Evolutionary conservation across 2,329 filamentous ascomycete species (phyloP).

Genomic region (Ophiosphaerella herpotricha): DNA sequence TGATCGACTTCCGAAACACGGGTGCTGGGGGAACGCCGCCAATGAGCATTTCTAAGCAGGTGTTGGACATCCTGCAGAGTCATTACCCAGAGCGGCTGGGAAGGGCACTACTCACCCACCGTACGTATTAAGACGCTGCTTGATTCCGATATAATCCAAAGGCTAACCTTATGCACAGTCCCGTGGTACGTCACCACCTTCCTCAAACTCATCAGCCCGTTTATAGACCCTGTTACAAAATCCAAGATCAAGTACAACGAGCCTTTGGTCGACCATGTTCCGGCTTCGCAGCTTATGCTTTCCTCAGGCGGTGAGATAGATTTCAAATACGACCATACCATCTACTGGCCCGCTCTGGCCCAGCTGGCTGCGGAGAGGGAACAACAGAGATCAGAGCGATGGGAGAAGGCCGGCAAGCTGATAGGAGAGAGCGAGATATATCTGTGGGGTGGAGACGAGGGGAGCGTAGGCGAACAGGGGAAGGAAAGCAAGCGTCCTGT

Average conservation of each 20-base stretch:
- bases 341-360: slow-evolving; percentile 87
- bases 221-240: slow-evolving; percentile 92
- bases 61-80: slow-evolving; percentile 88
- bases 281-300: slow-evolving; percentile 79
- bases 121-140: slow-evolving; percentile 54
- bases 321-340: slow-evolving; percentile 87
- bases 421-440: slow-evolving; percentile 89
- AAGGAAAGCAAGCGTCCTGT: background rate
- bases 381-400: slow-evolving; percentile 67
- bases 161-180: slow-evolving; percentile 56
- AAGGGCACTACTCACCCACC: slow-evolving; percentile 84
- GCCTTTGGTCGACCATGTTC: slow-evolving; percentile 81
- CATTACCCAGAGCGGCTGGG: slow-evolving; percentile 95
- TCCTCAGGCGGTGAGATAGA: slow-evolving; percentile 77
- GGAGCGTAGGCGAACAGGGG: slow-evolving; percentile 20
- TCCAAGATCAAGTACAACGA: slow-evolving; percentile 99
- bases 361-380: slow-evolving; percentile 70
- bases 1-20: slow-evolving; percentile 89
- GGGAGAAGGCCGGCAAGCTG: slow-evolving; percentile 77
- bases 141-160: background rate
- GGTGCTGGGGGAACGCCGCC: slow-evolving; percentile 77
- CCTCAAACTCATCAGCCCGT: slow-evolving; percentile 94
- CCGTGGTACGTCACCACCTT: slow-evolving; percentile 92
- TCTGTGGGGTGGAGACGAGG: slow-evolving; percentile 68
- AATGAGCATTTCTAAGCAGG: slow-evolving; percentile 76